Conservation (phyloP, 345 rosid genomes). For the Adansonia digitata region DNA sequence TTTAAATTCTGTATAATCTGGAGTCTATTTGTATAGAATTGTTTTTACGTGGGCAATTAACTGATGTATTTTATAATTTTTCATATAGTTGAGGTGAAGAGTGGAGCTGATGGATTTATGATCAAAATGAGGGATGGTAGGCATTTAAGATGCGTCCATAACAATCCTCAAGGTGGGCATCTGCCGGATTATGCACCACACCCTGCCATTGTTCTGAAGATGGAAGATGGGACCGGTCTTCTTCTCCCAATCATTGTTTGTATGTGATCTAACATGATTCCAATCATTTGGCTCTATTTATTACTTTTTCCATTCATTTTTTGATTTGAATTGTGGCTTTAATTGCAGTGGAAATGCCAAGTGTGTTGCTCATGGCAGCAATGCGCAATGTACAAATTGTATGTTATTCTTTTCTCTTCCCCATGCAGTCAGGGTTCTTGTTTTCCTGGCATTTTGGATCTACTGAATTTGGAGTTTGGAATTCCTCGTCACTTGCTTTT, state of each 20-base stretch:
- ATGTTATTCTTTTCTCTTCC: constrained; percentile 20
- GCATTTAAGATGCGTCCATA: constrained; percentile 76
- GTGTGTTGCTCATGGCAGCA: constrained; percentile 93
- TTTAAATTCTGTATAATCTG: not conserved
- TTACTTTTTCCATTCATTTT: not conserved
- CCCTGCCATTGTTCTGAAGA: constrained; percentile 93
- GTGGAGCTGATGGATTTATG: constrained; percentile 83
- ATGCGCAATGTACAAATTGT: constrained; percentile 85
- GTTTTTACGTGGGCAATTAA: not conserved
- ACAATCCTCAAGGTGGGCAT: constrained; percentile 83
- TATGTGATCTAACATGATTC: constrained; percentile 34
- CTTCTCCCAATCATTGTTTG: constrained; percentile 90
- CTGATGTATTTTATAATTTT: constrained; percentile 4
- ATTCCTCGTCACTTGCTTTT: not conserved
- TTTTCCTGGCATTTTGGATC: constrained; percentile 2
- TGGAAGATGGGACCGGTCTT: constrained; percentile 98
- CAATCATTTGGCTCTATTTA: not conserved
- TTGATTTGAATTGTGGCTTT: constrained; percentile 2
- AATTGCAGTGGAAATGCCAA: constrained; percentile 95
- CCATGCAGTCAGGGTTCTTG: constrained; percentile 1
- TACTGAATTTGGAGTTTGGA: not conserved
- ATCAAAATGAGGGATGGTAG: constrained; percentile 96
- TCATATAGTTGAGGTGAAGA: constrained; percentile 76
- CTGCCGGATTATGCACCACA: constrained; percentile 81
- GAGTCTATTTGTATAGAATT: not conserved